These are phyloP conservation scores for Deuterostichococcus epilithicus DNA, from an alignment of 139 green algal species.

Conservation along the genomic window DNA sequence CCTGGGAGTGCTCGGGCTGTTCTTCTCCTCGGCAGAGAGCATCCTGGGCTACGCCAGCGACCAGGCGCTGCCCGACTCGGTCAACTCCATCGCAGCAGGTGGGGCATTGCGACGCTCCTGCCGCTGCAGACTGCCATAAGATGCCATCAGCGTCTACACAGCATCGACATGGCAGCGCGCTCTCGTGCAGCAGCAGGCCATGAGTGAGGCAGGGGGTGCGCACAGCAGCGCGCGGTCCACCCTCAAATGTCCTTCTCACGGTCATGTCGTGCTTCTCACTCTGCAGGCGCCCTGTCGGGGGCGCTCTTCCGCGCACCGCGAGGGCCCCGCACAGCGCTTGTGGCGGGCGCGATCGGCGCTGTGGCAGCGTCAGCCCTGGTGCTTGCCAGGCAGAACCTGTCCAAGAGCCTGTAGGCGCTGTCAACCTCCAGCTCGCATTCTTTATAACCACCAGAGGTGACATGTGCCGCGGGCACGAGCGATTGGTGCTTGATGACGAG, in stretches of 20 bases:
- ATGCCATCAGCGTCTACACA: no score
- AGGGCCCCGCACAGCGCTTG: slow-evolving; percentile 59
- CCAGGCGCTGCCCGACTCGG: slow-evolving; percentile 48
- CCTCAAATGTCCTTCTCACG: neutral
- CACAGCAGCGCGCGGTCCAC: no score
- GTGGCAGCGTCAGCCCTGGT: slow-evolving; percentile 46
- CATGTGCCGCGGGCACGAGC: no score
- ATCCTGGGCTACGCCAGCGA: slow-evolving; percentile 53
- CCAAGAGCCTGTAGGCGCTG: slow-evolving; percentile 13
- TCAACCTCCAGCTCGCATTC: no score
- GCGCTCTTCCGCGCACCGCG: slow-evolving; percentile 66
- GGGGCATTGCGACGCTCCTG: neutral
- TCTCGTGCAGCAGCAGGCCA: no score
- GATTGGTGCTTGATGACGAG: no score
- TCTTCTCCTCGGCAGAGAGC: slow-evolving; percentile 66
- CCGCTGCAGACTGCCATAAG: no score
- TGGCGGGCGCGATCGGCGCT: slow-evolving; percentile 60
- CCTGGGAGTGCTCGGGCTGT: slow-evolving; percentile 72
- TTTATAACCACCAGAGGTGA: no score
- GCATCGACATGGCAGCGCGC: no score
- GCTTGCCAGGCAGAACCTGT: slow-evolving; percentile 30
- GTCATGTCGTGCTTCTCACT: neutral
- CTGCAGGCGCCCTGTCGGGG: slow-evolving; percentile 60
- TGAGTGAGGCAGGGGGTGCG: no score
- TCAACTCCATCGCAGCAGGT: slow-evolving; percentile 61